Conservation (phyloP, 2,329 filamentous ascomycete species). For the Penicillium sp. region DNA sequence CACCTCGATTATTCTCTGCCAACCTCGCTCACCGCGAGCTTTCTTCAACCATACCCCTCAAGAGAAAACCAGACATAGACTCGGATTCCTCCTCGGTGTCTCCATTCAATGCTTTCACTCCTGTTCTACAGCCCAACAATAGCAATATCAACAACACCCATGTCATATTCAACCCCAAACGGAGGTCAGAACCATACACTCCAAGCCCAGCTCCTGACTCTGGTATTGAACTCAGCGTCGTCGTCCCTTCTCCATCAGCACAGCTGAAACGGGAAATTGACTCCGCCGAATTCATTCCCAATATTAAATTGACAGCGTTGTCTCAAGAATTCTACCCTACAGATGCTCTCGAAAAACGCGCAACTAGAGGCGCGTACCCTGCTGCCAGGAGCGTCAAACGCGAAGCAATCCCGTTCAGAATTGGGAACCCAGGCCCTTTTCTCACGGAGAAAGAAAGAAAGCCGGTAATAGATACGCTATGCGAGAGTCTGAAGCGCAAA, state of each 20-base stretch:
- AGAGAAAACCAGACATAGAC: conserved; percentile 23
- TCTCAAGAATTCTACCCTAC: conserved; percentile 30
- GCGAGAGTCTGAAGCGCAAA: conserved; percentile 29
- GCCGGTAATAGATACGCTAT: conserved; percentile 19
- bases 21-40: conserved; percentile 23
- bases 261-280: conserved; percentile 25
- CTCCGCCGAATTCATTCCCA: conserved; percentile 12
- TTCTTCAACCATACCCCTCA: conserved; percentile 22
- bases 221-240: conserved; percentile 23
- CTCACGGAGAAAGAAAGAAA: conserved; percentile 12
- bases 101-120: not conserved
- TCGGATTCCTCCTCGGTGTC: conserved; percentile 4
- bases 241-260: conserved; percentile 31
- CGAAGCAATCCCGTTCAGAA: conserved; percentile 10
- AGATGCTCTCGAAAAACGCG: conserved; percentile 27
- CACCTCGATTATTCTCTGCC: conserved; percentile 8
- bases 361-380: conserved; percentile 27
- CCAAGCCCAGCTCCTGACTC: conserved; percentile 16
- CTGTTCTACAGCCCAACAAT: not conserved
- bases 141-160: not conserved
- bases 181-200: conserved; percentile 4
- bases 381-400: conserved; percentile 22
- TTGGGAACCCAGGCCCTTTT: conserved; percentile 17
- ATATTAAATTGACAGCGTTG: conserved; percentile 21
- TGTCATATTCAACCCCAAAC: not conserved